Base-by-base conservation (phyloP, 768 basidiomycete species). In the Amanita inopinata region DNA sequence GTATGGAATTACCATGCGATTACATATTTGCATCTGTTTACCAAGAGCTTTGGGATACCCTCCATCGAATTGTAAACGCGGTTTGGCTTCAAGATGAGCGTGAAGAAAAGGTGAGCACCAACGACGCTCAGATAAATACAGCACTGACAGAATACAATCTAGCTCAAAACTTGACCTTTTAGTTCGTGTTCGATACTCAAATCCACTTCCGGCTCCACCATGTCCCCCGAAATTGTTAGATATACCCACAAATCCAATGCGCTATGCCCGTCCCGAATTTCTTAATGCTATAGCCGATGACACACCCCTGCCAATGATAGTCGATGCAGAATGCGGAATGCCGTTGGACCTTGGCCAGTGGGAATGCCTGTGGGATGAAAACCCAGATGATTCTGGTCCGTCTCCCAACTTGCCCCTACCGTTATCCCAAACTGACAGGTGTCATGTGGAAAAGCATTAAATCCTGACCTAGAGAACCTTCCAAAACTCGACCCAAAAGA, bases 281-380 rank as follows among this genome's bases (percentile, higher is more conserved):
- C 73, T 93, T 25, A 76, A 86, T 48, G 73, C 80, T 4, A 65
- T 96, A 27, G 83, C 86, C 0, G 78, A 80, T 40, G 87, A 89
- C 36, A 77, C 80, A 8, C 83, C 86, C 0, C 59, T 96, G 14
- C 94, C 96, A 0, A 92, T 98, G 89, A 83, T 98, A 50, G 83
- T 97, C 1, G 96, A 99, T 52, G 89, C 88, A 0, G 96, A 99
- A 58, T 83, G 83, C 51, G 96, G 96, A 0, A 93, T 99, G 92
- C 92, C 93, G 0, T 62, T 99, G 18, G 89, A 98, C 57, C 64
- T 94, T 35, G 83, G 84, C 12, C 75, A 72, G 42, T 92, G 80
- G 72, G 81, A 83, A 42, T 83, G 76, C 25, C 63, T 94, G 12
- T 92, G 85, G 88, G 79, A 84, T 38, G 85, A 89, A 47, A 77